Base-by-base conservation (phyloP, 23 red algal species). In the Gracilariopsis chorda region DNA sequence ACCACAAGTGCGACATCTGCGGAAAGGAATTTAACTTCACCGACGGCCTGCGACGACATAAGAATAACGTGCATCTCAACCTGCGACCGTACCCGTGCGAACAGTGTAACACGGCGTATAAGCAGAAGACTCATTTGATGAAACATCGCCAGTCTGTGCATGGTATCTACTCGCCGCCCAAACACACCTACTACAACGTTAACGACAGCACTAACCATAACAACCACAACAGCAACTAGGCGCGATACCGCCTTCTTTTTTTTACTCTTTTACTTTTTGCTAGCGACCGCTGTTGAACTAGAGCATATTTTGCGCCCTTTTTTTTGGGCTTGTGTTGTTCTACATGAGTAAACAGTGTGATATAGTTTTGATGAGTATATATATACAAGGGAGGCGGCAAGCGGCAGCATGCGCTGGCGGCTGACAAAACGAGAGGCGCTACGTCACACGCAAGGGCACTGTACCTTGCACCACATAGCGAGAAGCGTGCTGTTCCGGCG, bases 21-120 rank as follows among this genome's bases (percentile, higher is more conserved):
- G 71, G 53, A 36, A 90, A 90, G 86, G 86, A 46, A 32, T 90
- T 90, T 30, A 90, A 90, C 73, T 90, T 90, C 45, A 48, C 86
- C 0, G 86, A 90, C 34, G 86, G 86, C 5, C 52, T 90, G 45
- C 39, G 86, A 32, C 86, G 86, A 16, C 86, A 90, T 51, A 57
- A 53, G 52, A 83, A 84, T 62, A 93, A 85, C 40, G 77, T 83
- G 34, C 90, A 93, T 30, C 36, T 85, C 16, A 75, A 85, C 19
- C 56, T 85, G 24, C 78, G 90, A 21, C 90, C 90, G 16, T 93
- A 84, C 53, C 77, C 46, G 10, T 93, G 90, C 34, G 51, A 34
- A n/a, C 51, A 77, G 12, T 93, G 90, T 45, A 61, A 77, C 68
- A 83, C 90, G 17, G 62, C 80, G 48, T 93, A 84, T 55, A 85